Conservation (phyloP, 2,329 filamentous ascomycete genomes). For the Parascedosporium putredinis region DNA sequence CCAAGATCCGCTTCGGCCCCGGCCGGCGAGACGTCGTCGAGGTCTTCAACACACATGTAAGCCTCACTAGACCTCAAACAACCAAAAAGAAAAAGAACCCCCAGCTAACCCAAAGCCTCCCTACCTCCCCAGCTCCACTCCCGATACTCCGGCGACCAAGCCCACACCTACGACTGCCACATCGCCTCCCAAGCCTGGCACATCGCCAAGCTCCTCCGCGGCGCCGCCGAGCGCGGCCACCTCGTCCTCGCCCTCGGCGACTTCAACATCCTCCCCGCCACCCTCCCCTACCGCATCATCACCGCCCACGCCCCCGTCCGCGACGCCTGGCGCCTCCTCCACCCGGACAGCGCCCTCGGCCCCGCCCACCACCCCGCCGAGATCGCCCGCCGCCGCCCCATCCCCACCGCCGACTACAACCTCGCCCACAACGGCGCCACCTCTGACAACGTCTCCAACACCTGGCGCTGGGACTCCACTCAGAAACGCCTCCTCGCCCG, state of each 20-base stretch:
- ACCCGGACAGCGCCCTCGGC: slow-evolving; percentile 76
- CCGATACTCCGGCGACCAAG: slow-evolving; percentile 68
- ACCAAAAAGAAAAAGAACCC: neutral
- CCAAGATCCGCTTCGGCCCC: slow-evolving; percentile 62
- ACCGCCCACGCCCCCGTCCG: slow-evolving; percentile 65
- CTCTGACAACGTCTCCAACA: slow-evolving; percentile 78
- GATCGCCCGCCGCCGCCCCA: slow-evolving; percentile 49
- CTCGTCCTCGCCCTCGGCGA: slow-evolving; percentile 81
- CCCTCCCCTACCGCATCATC: slow-evolving; percentile 74
- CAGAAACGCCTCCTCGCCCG: slow-evolving; percentile 57
- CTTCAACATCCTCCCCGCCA: slow-evolving; percentile 92
- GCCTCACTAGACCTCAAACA: slow-evolving; percentile 14
- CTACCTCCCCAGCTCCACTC: slow-evolving; percentile 51
- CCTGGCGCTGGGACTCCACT: slow-evolving; percentile 77
- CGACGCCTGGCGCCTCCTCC: slow-evolving; percentile 75
- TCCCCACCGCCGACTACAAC: slow-evolving; percentile 72
- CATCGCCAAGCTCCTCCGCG: slow-evolving; percentile 78
- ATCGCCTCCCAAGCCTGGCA: slow-evolving; percentile 92
- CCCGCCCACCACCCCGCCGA: slow-evolving; percentile 59
- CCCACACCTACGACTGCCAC: slow-evolving; percentile 84
- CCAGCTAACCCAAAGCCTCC: no score
- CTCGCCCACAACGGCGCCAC: slow-evolving; percentile 73
- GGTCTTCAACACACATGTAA: slow-evolving; percentile 84
- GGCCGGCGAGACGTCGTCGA: slow-evolving; percentile 60
- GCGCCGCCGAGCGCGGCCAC: slow-evolving; percentile 68